Evolutionary conservation across 202 grass and related monocot species (phyloP).

Genomic region (Saccharum hybrid): DNA sequence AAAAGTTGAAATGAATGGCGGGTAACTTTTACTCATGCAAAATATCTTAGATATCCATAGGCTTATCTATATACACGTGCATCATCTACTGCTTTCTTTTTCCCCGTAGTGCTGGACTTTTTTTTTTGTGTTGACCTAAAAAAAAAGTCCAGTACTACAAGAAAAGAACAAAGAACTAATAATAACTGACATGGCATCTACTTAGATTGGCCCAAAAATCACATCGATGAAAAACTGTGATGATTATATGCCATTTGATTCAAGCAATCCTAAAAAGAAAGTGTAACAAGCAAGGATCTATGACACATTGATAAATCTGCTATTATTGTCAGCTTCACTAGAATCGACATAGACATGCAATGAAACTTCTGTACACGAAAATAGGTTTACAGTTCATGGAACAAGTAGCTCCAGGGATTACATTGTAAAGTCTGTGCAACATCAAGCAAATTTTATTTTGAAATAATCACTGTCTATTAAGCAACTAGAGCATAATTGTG

Average conservation of each 20-base stretch:
- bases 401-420: not conserved
- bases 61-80: not conserved
- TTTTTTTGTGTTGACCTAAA: too few relatives aligned
- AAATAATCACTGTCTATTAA: constrained; percentile 19
- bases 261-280: constrained; percentile 28
- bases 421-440: not conserved
- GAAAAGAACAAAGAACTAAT: constrained; percentile 21
- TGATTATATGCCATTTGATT: constrained; percentile 1
- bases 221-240: not conserved
- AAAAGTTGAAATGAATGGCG: not conserved
- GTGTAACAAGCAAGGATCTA: not conserved
- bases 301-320: not conserved
- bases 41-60: not conserved
- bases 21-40: constrained; percentile 4
- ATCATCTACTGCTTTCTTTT: not conserved
- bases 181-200: not conserved
- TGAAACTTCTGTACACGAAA: not conserved
- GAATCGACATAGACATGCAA: not conserved
- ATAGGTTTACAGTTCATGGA: not conserved
- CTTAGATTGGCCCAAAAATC: not conserved
- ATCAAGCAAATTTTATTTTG: constrained; percentile 1
- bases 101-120: too few relatives aligned
- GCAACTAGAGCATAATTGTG: not conserved
- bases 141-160: not conserved
- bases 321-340: not conserved